Evolutionary conservation across 345 rosid genomes (phyloP), one percentile per base, ranked within the genome.

Genomic region (Boechera divaricarpa): DNA sequence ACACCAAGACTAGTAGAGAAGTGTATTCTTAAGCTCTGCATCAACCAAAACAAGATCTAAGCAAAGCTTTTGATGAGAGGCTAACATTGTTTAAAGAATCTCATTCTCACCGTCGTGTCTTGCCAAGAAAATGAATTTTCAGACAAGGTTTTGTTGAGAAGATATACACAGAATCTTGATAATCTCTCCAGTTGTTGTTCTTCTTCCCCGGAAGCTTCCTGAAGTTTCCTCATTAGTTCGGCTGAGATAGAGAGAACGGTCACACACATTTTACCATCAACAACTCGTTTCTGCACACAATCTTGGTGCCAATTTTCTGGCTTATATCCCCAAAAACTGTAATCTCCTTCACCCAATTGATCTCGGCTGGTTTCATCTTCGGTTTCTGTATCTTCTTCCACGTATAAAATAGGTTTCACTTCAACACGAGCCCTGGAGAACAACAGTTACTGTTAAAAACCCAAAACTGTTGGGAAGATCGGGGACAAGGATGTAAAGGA

Each of bases 251-350:
- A 91, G 79, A 95, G 62, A 73, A 88, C 74, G 9, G 82, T 72
- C 9, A 90, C 87, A 73, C 91, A 89, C 71, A 89, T 74, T 79
- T 83, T 91, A 70, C 88, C 86, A 54, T 71, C 67, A 54, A 92
- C 83, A 64, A 90, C 72, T 75, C 89, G 87, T 86, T 87, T 88
- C 82, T 89, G 88, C 65, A 93, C 12, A 74, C 96, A 89, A 68
- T 88, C 86, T 59, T 86, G 86, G 78, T 91, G 97, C 99, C 99
- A 92, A 26, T 82, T 82, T 67, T 86, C 96, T 73, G 82, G 89
- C 76, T 79, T 82, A 81, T 86, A 95, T 47, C 83, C 86, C 90
- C 86, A 85, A 77, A 7, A 57, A 75, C 69, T 72, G 1, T 82
- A 67, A 51, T 76, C 54, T 57, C 42, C 79, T 45, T 54, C 29